phyloP scores from a whole-genome alignment of 176 grass and related monocot genomes.

The Pharus latifolius region DNA sequence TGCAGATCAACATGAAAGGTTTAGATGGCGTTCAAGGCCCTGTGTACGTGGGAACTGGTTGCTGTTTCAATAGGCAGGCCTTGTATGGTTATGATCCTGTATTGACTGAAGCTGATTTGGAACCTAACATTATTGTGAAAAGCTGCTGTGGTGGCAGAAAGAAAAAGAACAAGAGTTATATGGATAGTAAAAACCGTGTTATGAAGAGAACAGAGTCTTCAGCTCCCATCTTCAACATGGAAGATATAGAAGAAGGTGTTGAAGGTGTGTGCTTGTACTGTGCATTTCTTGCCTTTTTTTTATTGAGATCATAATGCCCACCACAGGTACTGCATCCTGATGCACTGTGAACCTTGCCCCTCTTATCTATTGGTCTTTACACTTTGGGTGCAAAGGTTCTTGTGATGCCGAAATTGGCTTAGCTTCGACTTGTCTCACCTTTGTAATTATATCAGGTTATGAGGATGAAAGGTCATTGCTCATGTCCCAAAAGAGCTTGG shows the following conservation, averaged over 20 bases:
- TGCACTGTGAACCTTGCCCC: no score
- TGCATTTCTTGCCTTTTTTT: background rate
- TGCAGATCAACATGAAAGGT: constrained; percentile 99
- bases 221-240: constrained; percentile 99
- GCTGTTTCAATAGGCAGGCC: constrained; percentile 97
- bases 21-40: constrained; percentile 98
- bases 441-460: constrained; percentile 46
- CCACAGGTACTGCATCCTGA: background rate
- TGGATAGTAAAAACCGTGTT: constrained; percentile 82
- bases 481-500: constrained; percentile 92
- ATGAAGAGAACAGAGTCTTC: constrained; percentile 99
- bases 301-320: background rate
- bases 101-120: constrained; percentile 92
- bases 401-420: background rate
- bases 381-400: background rate
- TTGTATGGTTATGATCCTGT: constrained; percentile 98
- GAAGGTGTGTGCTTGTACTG: constrained; percentile 48
- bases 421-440: constrained; percentile 11
- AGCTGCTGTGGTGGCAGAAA: constrained; percentile 97
- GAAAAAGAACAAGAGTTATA: constrained; percentile 89
- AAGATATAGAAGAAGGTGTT: constrained; percentile 96
- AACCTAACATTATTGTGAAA: constrained; percentile 84
- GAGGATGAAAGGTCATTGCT: constrained; percentile 93
- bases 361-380: background rate
- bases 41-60: constrained; percentile 95